Base-by-base conservation (phyloP, 345 rosid species). In the Dipteronia sinensis region DNA sequence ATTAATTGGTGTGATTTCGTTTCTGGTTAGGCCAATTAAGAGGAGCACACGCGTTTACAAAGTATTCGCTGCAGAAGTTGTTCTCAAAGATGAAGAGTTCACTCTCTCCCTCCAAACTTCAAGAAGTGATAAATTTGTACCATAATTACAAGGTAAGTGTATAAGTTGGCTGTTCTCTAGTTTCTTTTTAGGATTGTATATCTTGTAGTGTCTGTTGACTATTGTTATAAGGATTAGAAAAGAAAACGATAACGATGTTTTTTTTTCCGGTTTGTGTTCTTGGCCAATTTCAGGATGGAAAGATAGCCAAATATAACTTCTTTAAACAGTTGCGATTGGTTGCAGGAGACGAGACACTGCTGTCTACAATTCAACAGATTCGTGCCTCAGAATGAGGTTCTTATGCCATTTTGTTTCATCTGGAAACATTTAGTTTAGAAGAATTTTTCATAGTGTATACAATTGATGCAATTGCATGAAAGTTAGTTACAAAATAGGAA, bases 321-420 rank as follows among this genome's bases (percentile, higher is more conserved):
- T 10, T 82, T 17, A 82, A 65, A 65, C 83, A 72, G 17, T 27
- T 88, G 40, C 84, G 86, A 16, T 17, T 29, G 38, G 74, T 82
- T 73, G 83, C 74, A 7, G 89, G 91, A 38, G 87, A 88, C 80
- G 76, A 76, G 47, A 77, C 71, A 59, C 70, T 88, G 27, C 71
- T 74, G 71, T 76, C 87, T 17, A 72, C 82, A 13, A 78, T 83
- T 25, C 75, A 12, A 79, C 86, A 80, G 70, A 83, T 88, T 49
- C 77, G 79, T 47, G 78, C 74, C 16, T 67, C 73, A 7, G 83
- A 73, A 75, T 79, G 69, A 67, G 71, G 77, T 67, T 77, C 15
- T 20, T 34, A 31, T 38, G 44, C 47, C 38, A 40, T 73, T 65
- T 63, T 69, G 66, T 79, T 82, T 65, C 61, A 56, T 71, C 71